Conservation (phyloP, 768 basidiomycete genomes). For the Pilatotrama ljubarskyi region DNA sequence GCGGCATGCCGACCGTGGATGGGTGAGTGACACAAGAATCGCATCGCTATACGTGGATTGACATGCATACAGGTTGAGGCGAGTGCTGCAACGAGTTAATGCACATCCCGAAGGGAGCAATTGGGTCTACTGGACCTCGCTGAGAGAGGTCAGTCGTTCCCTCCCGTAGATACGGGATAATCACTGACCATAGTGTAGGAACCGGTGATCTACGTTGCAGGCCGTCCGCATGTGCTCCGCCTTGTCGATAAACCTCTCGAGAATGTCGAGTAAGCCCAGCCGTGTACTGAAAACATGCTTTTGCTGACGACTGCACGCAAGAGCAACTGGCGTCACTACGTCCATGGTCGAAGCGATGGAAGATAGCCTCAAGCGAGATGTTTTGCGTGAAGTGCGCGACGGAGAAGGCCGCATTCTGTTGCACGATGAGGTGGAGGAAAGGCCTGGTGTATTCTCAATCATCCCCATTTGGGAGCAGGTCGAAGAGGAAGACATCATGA, state of each 20-base stretch:
- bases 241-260: slow-evolving; percentile 85
- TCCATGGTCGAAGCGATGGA: slow-evolving; percentile 92
- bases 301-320: slow-evolving; percentile 32
- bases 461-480: slow-evolving; percentile 95
- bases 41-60: neutral
- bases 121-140: slow-evolving; percentile 88
- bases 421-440: slow-evolving; percentile 94
- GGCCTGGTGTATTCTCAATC: slow-evolving; percentile 85
- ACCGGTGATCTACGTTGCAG: slow-evolving; percentile 88
- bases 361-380: slow-evolving; percentile 79
- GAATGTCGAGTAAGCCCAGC: slow-evolving; percentile 80
- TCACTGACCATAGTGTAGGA: slow-evolving; percentile 50
- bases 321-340: slow-evolving; percentile 93
- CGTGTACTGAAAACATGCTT: neutral
- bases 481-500: slow-evolving; percentile 78
- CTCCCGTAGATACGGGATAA: neutral
- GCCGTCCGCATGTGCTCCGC: slow-evolving; percentile 87
- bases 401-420: slow-evolving; percentile 79
- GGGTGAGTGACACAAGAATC: slow-evolving; percentile 50
- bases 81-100: slow-evolving; percentile 75
- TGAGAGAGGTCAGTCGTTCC: slow-evolving; percentile 69
- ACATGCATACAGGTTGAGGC: slow-evolving; percentile 55
- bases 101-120: slow-evolving; percentile 79
- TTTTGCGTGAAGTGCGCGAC: slow-evolving; percentile 75
- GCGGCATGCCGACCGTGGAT: slow-evolving; percentile 93